Evolutionary conservation across 441 rosid genomes (phyloP).

Genomic region (Populus hybrid): DNA sequence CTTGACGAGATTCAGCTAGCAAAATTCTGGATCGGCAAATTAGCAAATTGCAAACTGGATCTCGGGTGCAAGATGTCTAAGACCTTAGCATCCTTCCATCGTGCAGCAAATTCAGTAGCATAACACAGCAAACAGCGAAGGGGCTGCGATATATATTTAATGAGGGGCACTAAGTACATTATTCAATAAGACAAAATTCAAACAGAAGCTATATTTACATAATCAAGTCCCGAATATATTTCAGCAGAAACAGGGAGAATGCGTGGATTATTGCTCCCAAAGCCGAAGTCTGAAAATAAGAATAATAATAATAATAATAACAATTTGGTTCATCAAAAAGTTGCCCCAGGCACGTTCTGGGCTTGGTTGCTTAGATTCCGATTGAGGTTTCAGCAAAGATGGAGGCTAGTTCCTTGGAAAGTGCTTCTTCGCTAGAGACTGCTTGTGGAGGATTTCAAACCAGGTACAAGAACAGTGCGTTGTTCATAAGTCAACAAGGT

Average conservation of each 20-base stretch:
- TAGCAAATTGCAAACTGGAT: not conserved
- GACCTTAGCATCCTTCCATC: no score
- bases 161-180: not conserved
- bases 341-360: constrained; percentile 7
- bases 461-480: constrained; percentile 26
- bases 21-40: not conserved
- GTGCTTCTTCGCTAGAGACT: constrained; percentile 9
- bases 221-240: not conserved
- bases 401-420: constrained; percentile 9
- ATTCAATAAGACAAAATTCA: not conserved
- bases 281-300: not conserved
- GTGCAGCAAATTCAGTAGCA: not conserved
- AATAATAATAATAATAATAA: not conserved
- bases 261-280: not conserved
- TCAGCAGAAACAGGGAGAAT: not conserved
- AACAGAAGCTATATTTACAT: constrained; percentile 4
- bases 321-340: constrained; percentile 15
- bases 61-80: not conserved
- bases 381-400: constrained; percentile 9
- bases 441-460: constrained; percentile 9
- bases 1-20: not conserved
- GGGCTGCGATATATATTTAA: not conserved
- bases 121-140: not conserved
- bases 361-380: constrained; percentile 15
- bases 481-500: constrained; percentile 3